Evolutionary conservation across 306 rosid genomes (phyloP).

Genomic region (Prunus mira): DNA sequence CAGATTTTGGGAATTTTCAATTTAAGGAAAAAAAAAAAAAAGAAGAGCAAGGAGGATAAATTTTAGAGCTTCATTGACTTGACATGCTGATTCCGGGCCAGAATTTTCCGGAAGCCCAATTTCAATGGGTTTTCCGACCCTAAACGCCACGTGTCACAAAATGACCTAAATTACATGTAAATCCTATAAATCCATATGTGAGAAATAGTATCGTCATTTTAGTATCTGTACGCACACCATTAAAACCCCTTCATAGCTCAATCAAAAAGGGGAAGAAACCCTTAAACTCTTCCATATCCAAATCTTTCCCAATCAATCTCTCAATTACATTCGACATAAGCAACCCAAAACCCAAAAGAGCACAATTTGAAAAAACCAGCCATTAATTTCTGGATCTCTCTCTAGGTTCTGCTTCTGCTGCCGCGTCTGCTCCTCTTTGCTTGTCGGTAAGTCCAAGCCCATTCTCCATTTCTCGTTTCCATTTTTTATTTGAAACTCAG

Average conservation of each 20-base stretch:
- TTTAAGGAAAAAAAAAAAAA: too few relatives aligned
- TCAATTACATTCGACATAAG: neutral
- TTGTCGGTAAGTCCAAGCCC: constrained; percentile 22
- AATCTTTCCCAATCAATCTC: neutral
- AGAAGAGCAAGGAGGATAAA: too few relatives aligned
- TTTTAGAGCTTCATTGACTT: neutral
- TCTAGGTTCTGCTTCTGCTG: neutral
- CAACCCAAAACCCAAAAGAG: neutral
- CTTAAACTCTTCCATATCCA: neutral
- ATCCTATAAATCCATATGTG: neutral
- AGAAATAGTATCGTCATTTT: neutral
- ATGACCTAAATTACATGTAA: neutral
- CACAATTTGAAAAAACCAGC: neutral
- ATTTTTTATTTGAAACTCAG: neutral
- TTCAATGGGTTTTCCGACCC: neutral
- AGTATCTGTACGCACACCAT: neutral
- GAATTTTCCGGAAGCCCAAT: constrained; percentile 16
- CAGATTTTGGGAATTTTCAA: too few relatives aligned
- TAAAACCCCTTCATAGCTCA: neutral
- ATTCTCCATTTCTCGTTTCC: neutral
- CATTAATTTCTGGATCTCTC: constrained; percentile 5
- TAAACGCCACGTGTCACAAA: constrained; percentile 11
- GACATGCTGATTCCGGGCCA: neutral
- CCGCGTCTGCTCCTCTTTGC: neutral
- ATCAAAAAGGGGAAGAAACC: constrained; percentile 10